phyloP scores from a whole-genome alignment of 306 rosid genomes.

The Fragaria nilgerrensis region DNA sequence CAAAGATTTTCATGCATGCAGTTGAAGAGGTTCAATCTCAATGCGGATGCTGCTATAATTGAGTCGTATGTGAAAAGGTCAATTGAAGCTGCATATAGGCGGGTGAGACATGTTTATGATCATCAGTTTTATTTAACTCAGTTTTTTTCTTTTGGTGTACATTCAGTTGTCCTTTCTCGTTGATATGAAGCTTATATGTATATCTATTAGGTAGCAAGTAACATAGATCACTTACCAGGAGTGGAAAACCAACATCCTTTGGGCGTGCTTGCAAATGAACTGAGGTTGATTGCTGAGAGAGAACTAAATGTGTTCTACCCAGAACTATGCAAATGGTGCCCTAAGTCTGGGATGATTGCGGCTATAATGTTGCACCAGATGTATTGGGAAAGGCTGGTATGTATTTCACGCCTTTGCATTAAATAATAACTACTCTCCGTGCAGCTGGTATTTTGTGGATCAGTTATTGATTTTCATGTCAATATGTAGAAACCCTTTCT shows the following conservation, averaged over 20 bases:
- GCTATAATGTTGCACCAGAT: slow-evolving; percentile 39
- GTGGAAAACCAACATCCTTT: slow-evolving; percentile 44
- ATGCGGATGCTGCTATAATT: slow-evolving; percentile 31
- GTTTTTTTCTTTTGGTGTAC: neutral
- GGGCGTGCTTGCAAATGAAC: slow-evolving; percentile 49
- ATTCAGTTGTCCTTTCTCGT: neutral
- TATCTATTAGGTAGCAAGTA: slow-evolving; percentile 38
- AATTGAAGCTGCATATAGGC: slow-evolving; percentile 38
- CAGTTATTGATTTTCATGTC: slow-evolving; percentile 13
- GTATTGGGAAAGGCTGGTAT: slow-evolving; percentile 53
- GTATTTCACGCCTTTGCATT: slow-evolving; percentile 18
- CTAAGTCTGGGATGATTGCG: slow-evolving; percentile 41
- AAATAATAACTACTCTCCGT: slow-evolving; percentile 2
- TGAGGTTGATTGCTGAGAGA: slow-evolving; percentile 46
- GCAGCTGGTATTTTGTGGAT: slow-evolving; percentile 4
- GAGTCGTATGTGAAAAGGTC: slow-evolving; percentile 48
- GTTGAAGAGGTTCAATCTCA: slow-evolving; percentile 32
- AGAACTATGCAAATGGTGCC: slow-evolving; percentile 38
- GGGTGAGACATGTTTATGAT: slow-evolving; percentile 30
- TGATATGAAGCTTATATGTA: slow-evolving; percentile 8
- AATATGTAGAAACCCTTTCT: slow-evolving; percentile 44
- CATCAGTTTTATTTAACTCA: neutral
- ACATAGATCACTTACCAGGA: slow-evolving; percentile 36
- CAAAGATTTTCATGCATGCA: slow-evolving; percentile 22
- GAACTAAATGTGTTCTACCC: slow-evolving; percentile 47